Evolutionary conservation across 208 protist genomes (phyloP).

Genomic region (Trypanosoma caninum): DNA sequence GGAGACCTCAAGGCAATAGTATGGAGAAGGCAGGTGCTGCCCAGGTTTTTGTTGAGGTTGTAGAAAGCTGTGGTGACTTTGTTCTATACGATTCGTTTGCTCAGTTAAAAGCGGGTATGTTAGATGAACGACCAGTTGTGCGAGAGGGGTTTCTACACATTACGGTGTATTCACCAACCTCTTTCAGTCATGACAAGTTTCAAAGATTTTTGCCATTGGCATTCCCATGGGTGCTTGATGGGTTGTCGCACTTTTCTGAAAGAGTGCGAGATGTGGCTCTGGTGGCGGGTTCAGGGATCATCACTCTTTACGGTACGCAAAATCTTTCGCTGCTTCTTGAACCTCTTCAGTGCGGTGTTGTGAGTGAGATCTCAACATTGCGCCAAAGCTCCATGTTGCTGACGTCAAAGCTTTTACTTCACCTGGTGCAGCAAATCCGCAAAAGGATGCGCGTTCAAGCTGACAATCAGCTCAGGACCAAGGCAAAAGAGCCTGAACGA

Average conservation of each 20-base stretch:
- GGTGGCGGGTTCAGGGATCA: constrained; percentile 85
- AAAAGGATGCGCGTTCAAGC: constrained; percentile 85
- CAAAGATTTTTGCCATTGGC: constrained; percentile 75
- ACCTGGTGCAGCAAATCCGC: constrained; percentile 81
- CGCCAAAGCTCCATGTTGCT: constrained; percentile 90
- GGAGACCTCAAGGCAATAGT: constrained; percentile 54
- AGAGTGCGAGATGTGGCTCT: constrained; percentile 86
- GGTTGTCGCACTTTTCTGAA: constrained; percentile 89
- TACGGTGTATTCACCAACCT: constrained; percentile 90
- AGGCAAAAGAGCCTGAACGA: constrained; percentile 24
- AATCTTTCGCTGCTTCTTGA: constrained; percentile 81
- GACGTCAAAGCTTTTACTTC: constrained; percentile 83
- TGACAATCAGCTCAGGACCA: constrained; percentile 22
- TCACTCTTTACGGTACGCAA: constrained; percentile 84
- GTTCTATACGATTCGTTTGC: constrained; percentile 65
- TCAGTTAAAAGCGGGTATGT: constrained; percentile 69
- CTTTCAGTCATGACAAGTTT: constrained; percentile 60
- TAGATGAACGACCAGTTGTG: constrained; percentile 76
- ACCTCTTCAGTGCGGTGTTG: constrained; percentile 74
- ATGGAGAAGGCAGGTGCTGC: constrained; percentile 91
- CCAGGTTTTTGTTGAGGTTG: constrained; percentile 89
- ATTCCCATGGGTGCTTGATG: constrained; percentile 88
- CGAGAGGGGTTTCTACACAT: constrained; percentile 92
- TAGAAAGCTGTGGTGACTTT: constrained; percentile 63
- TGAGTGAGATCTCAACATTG: constrained; percentile 79